These are phyloP conservation scores for Golovinomyces cichoracearum DNA, from an alignment of 2,329 filamentous ascomycete genomes.

Conservation along the genomic window DNA sequence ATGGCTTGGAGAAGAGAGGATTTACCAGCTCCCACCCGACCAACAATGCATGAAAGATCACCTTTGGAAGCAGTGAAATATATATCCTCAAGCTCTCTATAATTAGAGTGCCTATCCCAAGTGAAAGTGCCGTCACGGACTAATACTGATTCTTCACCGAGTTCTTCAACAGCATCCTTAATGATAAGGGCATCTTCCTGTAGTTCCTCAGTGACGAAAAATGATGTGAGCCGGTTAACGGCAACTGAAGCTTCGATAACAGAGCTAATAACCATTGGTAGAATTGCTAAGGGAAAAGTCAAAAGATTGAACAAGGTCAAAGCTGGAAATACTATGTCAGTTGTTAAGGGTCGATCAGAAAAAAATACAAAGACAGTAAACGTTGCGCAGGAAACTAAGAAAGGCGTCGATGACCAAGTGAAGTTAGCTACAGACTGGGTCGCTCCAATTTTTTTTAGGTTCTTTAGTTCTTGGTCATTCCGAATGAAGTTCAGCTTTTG, in stretches of 20 bases:
- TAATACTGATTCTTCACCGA: conserved; percentile 63
- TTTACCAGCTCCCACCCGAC: conserved; percentile 82
- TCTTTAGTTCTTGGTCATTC: conserved; percentile 88
- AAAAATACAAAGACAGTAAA: conserved; percentile 87
- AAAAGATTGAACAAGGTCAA: conserved; percentile 83
- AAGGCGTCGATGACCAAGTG: conserved; percentile 91
- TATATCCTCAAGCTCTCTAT: conserved; percentile 52
- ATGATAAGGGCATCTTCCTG: conserved; percentile 56
- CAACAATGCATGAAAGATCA: conserved; percentile 76
- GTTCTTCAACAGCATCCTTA: conserved; percentile 42
- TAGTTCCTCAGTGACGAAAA: conserved; percentile 67
- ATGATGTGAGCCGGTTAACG: conserved; percentile 59
- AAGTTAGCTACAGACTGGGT: conserved; percentile 89
- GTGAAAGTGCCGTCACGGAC: conserved; percentile 74
- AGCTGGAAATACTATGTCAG: conserved; percentile 87
- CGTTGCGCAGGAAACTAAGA: conserved; percentile 88
- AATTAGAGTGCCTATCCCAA: conserved; percentile 64
- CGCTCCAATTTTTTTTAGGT: conserved; percentile 81
- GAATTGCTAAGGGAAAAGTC: conserved; percentile 74
- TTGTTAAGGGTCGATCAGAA: conserved; percentile 54
- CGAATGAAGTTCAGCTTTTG: conserved; percentile 87
- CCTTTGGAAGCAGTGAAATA: conserved; percentile 77
- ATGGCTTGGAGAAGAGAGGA: conserved; percentile 75
- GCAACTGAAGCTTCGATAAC: conserved; percentile 93
- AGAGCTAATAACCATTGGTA: conserved; percentile 94